These are phyloP conservation scores for Colletotrichum sublineola DNA, from an alignment of 2,329 filamentous ascomycete species.

Conservation along the genomic window DNA sequence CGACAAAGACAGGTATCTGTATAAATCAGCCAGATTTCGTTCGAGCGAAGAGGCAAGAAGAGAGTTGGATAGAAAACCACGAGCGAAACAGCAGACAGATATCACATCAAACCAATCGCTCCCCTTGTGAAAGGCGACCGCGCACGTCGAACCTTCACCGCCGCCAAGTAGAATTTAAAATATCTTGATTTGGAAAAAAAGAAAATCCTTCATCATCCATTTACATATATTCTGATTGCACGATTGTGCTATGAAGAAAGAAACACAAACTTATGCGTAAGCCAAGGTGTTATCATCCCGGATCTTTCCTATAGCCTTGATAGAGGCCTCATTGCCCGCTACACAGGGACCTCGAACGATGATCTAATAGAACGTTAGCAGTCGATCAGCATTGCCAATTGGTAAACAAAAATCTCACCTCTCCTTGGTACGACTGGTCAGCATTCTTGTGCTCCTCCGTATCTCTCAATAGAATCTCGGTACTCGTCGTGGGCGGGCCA, in stretches of 20 bases:
- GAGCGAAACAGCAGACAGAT: background rate
- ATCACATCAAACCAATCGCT: background rate
- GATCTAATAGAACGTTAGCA: conserved; percentile 63
- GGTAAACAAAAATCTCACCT: conserved; percentile 63
- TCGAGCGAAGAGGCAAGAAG: background rate
- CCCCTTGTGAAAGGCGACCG: background rate
- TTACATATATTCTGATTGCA: background rate
- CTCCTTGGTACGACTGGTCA: conserved; percentile 72
- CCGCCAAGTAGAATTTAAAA: background rate
- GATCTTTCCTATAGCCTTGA: conserved; percentile 76
- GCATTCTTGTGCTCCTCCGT: conserved; percentile 71
- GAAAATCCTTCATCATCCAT: background rate
- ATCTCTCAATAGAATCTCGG: conserved; percentile 82
- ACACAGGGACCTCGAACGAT: conserved; percentile 81
- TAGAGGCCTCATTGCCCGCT: conserved; percentile 72
- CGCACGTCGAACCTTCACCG: background rate
- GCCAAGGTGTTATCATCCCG: conserved; percentile 80
- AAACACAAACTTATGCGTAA: conserved; percentile 54
- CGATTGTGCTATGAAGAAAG: background rate
- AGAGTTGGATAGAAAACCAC: no score
- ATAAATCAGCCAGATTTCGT: background rate
- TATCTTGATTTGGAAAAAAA: background rate
- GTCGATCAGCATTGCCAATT: background rate
- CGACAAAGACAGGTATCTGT: background rate
- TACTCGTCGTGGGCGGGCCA: conserved; percentile 82